Base-by-base conservation (phyloP, 2,329 filamentous ascomycete genomes). In the Pseudogymnoascus sp. region DNA sequence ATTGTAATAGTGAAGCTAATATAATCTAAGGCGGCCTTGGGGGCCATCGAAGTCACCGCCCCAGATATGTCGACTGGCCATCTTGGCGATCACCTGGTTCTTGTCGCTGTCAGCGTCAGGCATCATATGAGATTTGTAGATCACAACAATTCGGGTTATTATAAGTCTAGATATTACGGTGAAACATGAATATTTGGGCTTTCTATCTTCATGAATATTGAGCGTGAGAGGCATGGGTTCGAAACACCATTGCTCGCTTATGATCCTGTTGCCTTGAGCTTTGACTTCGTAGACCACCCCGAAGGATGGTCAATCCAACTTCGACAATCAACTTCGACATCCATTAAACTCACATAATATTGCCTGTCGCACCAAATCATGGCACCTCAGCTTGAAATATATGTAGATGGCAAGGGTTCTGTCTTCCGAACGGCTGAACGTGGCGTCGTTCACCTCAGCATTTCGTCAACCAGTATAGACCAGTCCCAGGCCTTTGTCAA, bases 371-470 rank as follows among this genome's bases (percentile, higher is more conserved):
- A 28, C 12, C 4, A 33, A 8, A 49, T 33, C 28, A 66, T 64
- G 63, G 6, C 35, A 25, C 66, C 66, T 12, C 63, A 65, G 9
- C 66, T 67, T 35, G 65, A 67, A 18, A 67, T 68, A 16, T 37
- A 63, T 31, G 67, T 68, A 45, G 52, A 65, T 16, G 66, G 65
- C 14, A 64, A 28, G 0, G 67, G 61, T 12, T 67, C 66, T 5
- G 63, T 65, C 37, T 65, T 65, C 38, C 66, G 66, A 31, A 65
- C 18, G 23, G 67, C 67, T 41, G 67, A 68, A 28, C 66, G 67
- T 2, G 66, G 66, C 35, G 66, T 66, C 4, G 58, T 68, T 14
- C 43, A 62, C n/a, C 61, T 67, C n/a, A 16, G 18, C 2, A 23
- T 68, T 18, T 64, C 60, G 1, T 60, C 28, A 1, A 64, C 61